These are phyloP conservation scores for Amylostereum chailletii DNA, from an alignment of 1,284 basidiomycete genomes.

Conservation along the genomic window DNA sequence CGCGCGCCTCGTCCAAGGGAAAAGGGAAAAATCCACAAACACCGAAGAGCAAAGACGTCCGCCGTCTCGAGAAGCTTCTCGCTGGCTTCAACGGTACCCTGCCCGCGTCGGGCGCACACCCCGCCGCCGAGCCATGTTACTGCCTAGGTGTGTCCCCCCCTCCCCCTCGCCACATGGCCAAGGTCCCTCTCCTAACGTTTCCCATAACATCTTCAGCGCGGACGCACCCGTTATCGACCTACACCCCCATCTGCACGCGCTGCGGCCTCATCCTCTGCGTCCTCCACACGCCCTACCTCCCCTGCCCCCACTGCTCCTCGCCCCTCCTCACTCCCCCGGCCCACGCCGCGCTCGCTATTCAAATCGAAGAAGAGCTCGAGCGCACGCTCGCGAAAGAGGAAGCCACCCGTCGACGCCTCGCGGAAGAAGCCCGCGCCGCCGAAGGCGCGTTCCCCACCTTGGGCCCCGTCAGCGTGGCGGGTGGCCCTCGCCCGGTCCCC, in stretches of 20 bases:
- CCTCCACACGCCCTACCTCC: conserved; percentile 43
- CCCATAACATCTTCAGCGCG: conserved; percentile 33
- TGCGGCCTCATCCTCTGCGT: conserved; percentile 60
- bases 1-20: conserved; percentile 6
- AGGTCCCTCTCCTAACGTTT: neutral
- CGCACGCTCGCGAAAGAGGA: conserved; percentile 39
- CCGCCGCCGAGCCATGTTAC: conserved; percentile 57
- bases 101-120: conserved; percentile 25
- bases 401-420: conserved; percentile 32
- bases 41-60: conserved; percentile 22
- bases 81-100: conserved; percentile 14
- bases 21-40: conserved; percentile 16
- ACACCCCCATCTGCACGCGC: conserved; percentile 43
- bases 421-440: conserved; percentile 38
- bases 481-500: conserved; percentile 3
- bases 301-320: conserved; percentile 48
- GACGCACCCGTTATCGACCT: conserved; percentile 43
- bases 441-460: conserved; percentile 59
- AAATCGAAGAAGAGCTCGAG: conserved; percentile 35
- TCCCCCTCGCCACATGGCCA: neutral
- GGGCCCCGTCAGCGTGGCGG: conserved; percentile 13
- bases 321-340: conserved; percentile 27
- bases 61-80: conserved; percentile 20
- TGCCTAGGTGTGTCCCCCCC: conserved; percentile 43
- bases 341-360: conserved; percentile 28